A percentile compares a stretch with the other conserved stretches of the same genome.
Evolutionary conservation across 805 yeast genomes (phyloP).

Genomic region (Candida xyloterini): DNA sequence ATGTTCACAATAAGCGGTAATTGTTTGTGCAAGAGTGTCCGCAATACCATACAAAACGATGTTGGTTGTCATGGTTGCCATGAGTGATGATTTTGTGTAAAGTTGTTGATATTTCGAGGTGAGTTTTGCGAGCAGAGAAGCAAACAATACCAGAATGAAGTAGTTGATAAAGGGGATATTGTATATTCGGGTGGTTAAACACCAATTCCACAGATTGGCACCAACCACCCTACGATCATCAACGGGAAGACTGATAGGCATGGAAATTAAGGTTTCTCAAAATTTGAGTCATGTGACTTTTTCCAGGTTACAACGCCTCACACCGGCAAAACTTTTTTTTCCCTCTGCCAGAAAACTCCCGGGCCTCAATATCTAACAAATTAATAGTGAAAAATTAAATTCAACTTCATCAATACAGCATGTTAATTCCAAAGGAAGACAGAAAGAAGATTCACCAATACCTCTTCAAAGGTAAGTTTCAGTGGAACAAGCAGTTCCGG

Average conservation of each 20-base stretch:
- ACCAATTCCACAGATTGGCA: conserved; percentile 1
- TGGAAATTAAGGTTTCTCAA: background rate
- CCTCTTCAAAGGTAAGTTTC: conserved; percentile 92
- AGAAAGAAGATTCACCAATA: conserved; percentile 99
- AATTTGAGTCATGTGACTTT: conserved; percentile 12
- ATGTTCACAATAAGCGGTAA: conserved; percentile 35
- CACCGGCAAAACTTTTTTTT: conserved; percentile 14
- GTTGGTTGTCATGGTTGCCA: conserved; percentile 82
- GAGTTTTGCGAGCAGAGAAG: conserved; percentile 47
- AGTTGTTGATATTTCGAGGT: conserved; percentile 57
- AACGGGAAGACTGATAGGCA: conserved; percentile 5
- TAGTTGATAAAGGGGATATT: conserved; percentile 59
- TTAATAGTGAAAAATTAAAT: conserved; percentile 11
- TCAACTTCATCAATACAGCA: conserved; percentile 40
- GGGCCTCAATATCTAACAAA: conserved; percentile 10
- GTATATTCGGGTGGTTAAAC: conserved; percentile 14
- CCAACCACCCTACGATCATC: background rate
- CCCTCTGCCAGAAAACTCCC: conserved; percentile 9
- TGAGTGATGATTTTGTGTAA: conserved; percentile 61
- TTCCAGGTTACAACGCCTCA: conserved; percentile 5
- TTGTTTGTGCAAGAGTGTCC: conserved; percentile 82
- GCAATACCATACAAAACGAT: conserved; percentile 84
- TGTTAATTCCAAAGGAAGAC: conserved; percentile 99
- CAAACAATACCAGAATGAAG: conserved; percentile 47
- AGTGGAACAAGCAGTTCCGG: background rate